Evolutionary conservation across 257 asterid genomes (phyloP), one percentile per base, ranked within the genome.

Genomic region (Schizonepeta tenuifolia): DNA sequence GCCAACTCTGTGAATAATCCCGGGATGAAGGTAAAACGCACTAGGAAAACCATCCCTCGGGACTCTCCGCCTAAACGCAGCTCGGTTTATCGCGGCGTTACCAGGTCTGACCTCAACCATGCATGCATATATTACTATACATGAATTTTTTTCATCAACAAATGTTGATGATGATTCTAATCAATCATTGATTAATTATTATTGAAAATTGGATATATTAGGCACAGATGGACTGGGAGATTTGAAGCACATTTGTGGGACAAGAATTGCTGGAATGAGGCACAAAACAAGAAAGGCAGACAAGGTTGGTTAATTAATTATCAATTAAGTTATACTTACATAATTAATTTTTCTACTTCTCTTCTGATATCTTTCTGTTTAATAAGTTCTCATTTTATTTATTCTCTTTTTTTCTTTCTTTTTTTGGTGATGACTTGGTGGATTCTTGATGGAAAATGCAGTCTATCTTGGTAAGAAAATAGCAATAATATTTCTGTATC

Each of bases 161-260:
- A 5, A 46, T 13, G 28, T n/a, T 58, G 50, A 17, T 31, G 72
- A 18, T n/a, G 18, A n/a, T 53, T 15, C 10, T 20, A 2, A 6
- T 53, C 7, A 0, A 11, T 35, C 18, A 7, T 47, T 47, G 22
- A 14, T 46, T 17, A 46, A 13, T 46, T 3, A 38, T 47, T 46
- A 15, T 65, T 41, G 51, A n/a, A n/a, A n/a, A n/a, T 73, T 35
- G 47, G 21, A 65, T n/a, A n/a, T n/a, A n/a, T 28, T 63, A 91
- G 97, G 88, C 97, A 91, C 77, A 77, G 95, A 22, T 91, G 97
- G 97, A 91, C 96, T 0, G 97, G 97, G 65, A 80, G 96, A 74
- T 91, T 86, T 50, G 97, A 91, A 70, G 97, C 97, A 44, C 97
- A 91, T 79, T 83, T 91, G 81, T 91, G 97, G 97, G 97, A 91